These are phyloP conservation scores for Russula compacta DNA, from an alignment of 768 basidiomycete genomes.

Conservation along the genomic window DNA sequence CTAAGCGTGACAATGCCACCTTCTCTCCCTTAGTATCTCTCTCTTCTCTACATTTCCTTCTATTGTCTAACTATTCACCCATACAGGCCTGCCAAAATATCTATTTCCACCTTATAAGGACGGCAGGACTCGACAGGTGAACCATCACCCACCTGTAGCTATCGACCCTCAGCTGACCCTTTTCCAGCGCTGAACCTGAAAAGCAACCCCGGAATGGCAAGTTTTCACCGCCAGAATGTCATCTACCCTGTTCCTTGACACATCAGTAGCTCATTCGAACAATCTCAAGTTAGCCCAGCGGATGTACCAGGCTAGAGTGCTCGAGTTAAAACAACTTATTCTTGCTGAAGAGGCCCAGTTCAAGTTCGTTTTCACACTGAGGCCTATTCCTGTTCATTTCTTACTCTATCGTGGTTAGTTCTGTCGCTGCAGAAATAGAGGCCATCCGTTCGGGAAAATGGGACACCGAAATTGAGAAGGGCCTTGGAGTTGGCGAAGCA, in stretches of 20 bases:
- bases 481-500: constrained; percentile 23
- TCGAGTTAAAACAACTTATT: constrained; percentile 67
- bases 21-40: constrained; percentile 56
- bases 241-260: background rate
- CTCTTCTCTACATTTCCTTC: constrained; percentile 11
- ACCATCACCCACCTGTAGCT: background rate
- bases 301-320: constrained; percentile 58
- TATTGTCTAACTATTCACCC: background rate
- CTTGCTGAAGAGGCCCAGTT: constrained; percentile 66
- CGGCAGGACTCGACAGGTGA: constrained; percentile 8
- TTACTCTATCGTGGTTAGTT: constrained; percentile 31
- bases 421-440: constrained; percentile 64
- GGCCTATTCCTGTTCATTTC: background rate
- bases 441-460: constrained; percentile 60
- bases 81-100: constrained; percentile 3
- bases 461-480: constrained; percentile 42
- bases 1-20: constrained; percentile 45
- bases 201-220: constrained; percentile 44
- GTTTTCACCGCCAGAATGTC: background rate
- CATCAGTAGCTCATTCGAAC: constrained; percentile 42
- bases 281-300: constrained; percentile 65
- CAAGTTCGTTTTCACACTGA: constrained; percentile 39
- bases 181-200: constrained; percentile 24
- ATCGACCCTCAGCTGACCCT: background rate
- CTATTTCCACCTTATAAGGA: background rate